These are phyloP conservation scores for Candida khao-thaluensis DNA, from an alignment of 805 yeast species.

Conservation along the genomic window DNA sequence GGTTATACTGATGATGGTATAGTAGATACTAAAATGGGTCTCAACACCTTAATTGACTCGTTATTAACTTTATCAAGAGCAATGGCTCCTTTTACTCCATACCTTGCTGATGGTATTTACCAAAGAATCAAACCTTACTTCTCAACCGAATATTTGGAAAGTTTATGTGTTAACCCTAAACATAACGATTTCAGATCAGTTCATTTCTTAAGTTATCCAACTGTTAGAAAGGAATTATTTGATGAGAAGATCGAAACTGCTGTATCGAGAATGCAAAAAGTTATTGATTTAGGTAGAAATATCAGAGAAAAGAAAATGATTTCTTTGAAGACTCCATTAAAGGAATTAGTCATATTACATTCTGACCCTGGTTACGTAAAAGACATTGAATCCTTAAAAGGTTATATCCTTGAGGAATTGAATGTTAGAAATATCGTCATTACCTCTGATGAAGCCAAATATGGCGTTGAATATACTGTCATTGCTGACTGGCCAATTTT, in stretches of 20 bases:
- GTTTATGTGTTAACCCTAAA: slow-evolving; percentile 37
- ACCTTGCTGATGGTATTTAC: slow-evolving; percentile 87
- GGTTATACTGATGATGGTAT: slow-evolving; percentile 75
- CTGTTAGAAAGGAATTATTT: slow-evolving; percentile 72
- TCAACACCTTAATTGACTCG: slow-evolving; percentile 89
- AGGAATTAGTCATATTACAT: slow-evolving; percentile 81
- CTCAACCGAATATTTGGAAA: slow-evolving; percentile 54
- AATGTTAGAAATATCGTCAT: slow-evolving; percentile 86
- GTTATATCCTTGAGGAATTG: slow-evolving; percentile 85
- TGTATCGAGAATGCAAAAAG: slow-evolving; percentile 93
- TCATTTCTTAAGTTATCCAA: slow-evolving; percentile 91
- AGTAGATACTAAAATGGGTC: slow-evolving; percentile 80
- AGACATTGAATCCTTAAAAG: slow-evolving; percentile 75
- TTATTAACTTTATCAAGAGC: slow-evolving; percentile 85
- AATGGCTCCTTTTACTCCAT: slow-evolving; percentile 99
- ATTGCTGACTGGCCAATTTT: slow-evolving; percentile 99
- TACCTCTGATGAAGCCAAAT: slow-evolving; percentile 86
- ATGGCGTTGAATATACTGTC: slow-evolving; percentile 88
- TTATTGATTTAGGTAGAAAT: slow-evolving; percentile 93
- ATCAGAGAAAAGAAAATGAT: slow-evolving; percentile 95
- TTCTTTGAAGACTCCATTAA: slow-evolving; percentile 92
- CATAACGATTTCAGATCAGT: slow-evolving; percentile 74
- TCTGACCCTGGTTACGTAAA: slow-evolving; percentile 69
- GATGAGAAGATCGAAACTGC: slow-evolving; percentile 84
- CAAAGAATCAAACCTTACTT: slow-evolving; percentile 65